Evolutionary conservation across 768 basidiomycete species (phyloP).

Genomic region (Phlebiopsis flavidoalba): DNA sequence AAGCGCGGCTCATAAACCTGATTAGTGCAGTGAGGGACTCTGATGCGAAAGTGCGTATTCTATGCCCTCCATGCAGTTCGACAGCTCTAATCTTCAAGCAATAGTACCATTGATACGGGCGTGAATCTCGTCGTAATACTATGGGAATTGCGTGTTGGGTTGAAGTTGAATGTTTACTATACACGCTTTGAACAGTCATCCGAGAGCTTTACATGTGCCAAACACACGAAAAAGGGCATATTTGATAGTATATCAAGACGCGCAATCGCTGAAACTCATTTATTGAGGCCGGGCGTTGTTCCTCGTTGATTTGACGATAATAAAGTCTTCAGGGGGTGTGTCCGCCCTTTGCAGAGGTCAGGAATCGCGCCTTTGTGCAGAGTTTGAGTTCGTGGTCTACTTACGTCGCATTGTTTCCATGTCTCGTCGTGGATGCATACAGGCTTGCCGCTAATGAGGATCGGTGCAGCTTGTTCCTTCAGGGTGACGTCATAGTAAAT

Average conservation of each 20-base stretch:
- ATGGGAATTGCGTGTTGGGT: constrained; percentile 77
- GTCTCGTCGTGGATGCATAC: constrained; percentile 73
- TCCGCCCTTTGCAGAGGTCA: constrained; percentile 47
- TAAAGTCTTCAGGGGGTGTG: constrained; percentile 72
- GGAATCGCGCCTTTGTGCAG: not conserved
- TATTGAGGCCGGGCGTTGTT: constrained; percentile 64
- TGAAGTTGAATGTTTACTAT: not conserved
- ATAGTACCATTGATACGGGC: constrained; percentile 91
- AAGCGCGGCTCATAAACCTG: constrained; percentile 84
- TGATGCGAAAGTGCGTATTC: constrained; percentile 89
- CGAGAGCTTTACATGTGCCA: not conserved
- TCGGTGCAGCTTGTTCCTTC: constrained; percentile 83
- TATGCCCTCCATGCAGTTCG: constrained; percentile 1
- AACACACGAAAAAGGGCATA: not conserved
- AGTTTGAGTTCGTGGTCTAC: constrained; percentile 14
- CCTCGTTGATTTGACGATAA: constrained; percentile 70
- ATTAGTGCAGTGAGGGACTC: constrained; percentile 92
- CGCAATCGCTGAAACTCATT: too few relatives aligned
- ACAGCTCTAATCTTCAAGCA: not conserved
- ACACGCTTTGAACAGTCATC: not conserved
- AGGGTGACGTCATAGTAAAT: constrained; percentile 1
- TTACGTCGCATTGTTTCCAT: constrained; percentile 79
- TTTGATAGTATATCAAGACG: not conserved
- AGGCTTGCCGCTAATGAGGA: constrained; percentile 63
- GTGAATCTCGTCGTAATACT: constrained; percentile 83